These are phyloP conservation scores for Kwoniella shivajii DNA, from an alignment of 1,284 basidiomycete species.

Conservation along the genomic window DNA sequence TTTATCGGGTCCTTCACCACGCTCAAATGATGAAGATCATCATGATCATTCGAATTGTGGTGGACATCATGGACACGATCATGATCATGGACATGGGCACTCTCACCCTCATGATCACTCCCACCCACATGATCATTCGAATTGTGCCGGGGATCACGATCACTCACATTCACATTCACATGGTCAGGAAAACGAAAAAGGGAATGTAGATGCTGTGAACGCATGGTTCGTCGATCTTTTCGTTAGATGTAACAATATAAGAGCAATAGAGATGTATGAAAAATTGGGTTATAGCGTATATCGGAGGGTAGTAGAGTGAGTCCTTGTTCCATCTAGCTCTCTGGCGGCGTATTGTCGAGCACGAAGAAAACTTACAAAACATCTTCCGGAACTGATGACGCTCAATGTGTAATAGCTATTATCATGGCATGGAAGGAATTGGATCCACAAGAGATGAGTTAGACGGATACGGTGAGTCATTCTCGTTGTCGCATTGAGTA, in stretches of 20 bases:
- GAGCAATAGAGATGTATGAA: conserved; percentile 55
- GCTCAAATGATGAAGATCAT: conserved; percentile 1
- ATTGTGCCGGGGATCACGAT: background rate
- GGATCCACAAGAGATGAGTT: conserved; percentile 49
- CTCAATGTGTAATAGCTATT: conserved; percentile 40
- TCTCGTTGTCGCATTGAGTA: background rate
- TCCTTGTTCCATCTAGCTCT: conserved; percentile 10
- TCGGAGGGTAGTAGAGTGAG: conserved; percentile 54
- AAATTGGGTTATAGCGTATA: conserved; percentile 54
- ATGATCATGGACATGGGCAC: conserved; percentile 5
- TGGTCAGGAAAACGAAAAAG: background rate
- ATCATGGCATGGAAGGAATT: conserved; percentile 53
- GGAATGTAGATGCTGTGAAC: conserved; percentile 40
- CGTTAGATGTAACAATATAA: conserved; percentile 52
- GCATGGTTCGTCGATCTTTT: conserved; percentile 55
- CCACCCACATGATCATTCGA: background rate
- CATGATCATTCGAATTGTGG: conserved; percentile 9
- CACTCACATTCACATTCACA: too few species aligned
- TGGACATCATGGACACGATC: conserved; percentile 11
- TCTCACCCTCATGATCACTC: background rate
- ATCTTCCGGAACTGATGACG: background rate
- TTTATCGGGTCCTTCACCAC: conserved; percentile 23
- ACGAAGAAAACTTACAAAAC: too few species aligned
- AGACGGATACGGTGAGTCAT: conserved; percentile 48
- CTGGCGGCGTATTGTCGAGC: too few species aligned